phyloP scores from a whole-genome alignment of 1,284 basidiomycete species.

The Hortiboletus rubellus region DNA sequence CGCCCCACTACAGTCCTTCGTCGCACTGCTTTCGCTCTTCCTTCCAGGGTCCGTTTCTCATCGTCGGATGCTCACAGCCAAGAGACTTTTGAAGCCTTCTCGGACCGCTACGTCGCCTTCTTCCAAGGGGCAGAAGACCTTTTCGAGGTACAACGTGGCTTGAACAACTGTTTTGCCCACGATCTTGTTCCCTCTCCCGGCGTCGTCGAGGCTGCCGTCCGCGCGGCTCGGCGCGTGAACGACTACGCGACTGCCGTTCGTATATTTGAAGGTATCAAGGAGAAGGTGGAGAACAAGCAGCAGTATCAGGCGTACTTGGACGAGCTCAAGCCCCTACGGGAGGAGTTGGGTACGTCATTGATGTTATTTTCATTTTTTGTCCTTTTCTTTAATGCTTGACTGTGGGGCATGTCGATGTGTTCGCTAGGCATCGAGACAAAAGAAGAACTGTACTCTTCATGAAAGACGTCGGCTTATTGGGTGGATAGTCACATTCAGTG shows the following conservation, averaged over 20 bases:
- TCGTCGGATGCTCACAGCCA: slow-evolving; percentile 62
- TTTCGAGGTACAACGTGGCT: slow-evolving; percentile 95
- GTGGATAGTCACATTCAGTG: slow-evolving; percentile 20
- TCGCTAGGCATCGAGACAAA: slow-evolving; percentile 42
- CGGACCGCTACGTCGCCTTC: slow-evolving; percentile 90
- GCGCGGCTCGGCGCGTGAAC: slow-evolving; percentile 89
- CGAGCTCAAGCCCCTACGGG: slow-evolving; percentile 81
- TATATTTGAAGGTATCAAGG: slow-evolving; percentile 89
- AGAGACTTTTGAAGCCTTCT: slow-evolving; percentile 95
- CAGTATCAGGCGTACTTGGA: slow-evolving; percentile 91
- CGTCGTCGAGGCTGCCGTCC: slow-evolving; percentile 89
- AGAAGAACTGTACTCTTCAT: slow-evolving; percentile 46
- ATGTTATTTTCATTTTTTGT: background rate
- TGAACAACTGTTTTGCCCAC: slow-evolving; percentile 99
- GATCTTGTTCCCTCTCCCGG: slow-evolving; percentile 92
- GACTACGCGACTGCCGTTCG: slow-evolving; percentile 97
- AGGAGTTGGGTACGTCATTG: slow-evolving; percentile 80
- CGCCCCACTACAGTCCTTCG: slow-evolving; percentile 41
- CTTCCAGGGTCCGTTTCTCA: slow-evolving; percentile 41
- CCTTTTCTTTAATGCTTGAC: background rate
- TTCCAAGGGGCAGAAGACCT: slow-evolving; percentile 93
- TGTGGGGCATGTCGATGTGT: background rate
- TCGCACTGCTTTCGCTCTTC: slow-evolving; percentile 46
- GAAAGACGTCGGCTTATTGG: slow-evolving; percentile 10
- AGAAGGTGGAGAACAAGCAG: slow-evolving; percentile 93